A percentile compares a stretch with the other conserved stretches of the same genome.
Evolutionary conservation across 495 filamentous ascomycete genomes (phyloP).

Genomic region (Alectoria sarmentosa): DNA sequence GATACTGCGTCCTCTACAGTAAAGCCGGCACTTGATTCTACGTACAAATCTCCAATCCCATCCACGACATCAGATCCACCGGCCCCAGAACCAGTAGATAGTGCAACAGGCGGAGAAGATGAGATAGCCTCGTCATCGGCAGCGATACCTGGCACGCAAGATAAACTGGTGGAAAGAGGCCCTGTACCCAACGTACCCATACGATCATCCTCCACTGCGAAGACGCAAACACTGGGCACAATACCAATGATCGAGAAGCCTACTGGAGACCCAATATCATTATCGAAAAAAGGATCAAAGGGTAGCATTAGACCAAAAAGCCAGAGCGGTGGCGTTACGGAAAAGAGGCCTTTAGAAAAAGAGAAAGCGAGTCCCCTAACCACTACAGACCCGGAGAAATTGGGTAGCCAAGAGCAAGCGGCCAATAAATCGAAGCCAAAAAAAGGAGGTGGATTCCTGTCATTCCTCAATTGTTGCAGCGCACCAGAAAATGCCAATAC

Average conservation of each 20-base stretch:
- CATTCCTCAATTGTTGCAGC: conserved; percentile 76
- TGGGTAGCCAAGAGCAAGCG: conserved; percentile 20
- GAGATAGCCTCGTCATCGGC: neutral
- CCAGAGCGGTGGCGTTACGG: conserved; percentile 61
- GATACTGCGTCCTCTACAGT: conserved; percentile 17
- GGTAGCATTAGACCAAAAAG: conserved; percentile 61
- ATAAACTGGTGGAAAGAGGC: conserved; percentile 8
- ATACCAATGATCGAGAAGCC: conserved; percentile 60
- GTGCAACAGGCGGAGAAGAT: neutral
- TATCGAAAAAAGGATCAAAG: conserved; percentile 54
- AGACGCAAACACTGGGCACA: conserved; percentile 50
- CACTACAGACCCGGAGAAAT: conserved; percentile 30
- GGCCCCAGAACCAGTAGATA: neutral
- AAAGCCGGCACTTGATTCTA: conserved; percentile 12
- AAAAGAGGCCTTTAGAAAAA: conserved; percentile 50
- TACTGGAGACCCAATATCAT: conserved; percentile 53
- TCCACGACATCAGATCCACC: conserved; percentile 10
- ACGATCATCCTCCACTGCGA: conserved; percentile 58
- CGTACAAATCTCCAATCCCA: conserved; percentile 7
- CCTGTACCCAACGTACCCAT: conserved; percentile 48
- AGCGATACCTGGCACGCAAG: conserved; percentile 9
- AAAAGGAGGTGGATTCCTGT: conserved; percentile 60
- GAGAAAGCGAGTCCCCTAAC: conserved; percentile 33
- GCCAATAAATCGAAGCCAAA: conserved; percentile 43
- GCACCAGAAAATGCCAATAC: conserved; percentile 56